Conservation (phyloP, 2,329 filamentous ascomycete genomes). For the Coniochaeta sp. region DNA sequence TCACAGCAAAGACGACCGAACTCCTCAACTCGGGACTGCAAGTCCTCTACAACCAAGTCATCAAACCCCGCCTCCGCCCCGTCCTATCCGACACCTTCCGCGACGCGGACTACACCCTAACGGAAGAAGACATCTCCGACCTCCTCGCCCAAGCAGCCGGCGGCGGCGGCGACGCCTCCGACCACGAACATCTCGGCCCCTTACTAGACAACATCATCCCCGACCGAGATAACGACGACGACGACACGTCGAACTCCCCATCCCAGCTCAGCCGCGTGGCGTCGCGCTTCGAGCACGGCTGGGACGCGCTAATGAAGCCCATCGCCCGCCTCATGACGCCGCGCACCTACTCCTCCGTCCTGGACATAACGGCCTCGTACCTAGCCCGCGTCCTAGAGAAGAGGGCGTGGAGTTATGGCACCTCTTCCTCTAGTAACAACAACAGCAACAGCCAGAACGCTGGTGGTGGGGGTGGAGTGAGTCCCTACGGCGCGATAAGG, state of each 20-base stretch:
- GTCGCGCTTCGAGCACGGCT: conserved; percentile 74
- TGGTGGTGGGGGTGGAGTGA: conserved; percentile 54
- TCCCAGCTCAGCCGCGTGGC: conserved; percentile 60
- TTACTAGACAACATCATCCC: background rate
- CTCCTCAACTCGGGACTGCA: conserved; percentile 77
- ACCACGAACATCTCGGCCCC: background rate
- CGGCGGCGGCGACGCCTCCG: conserved; percentile 32
- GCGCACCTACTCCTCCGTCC: conserved; percentile 66
- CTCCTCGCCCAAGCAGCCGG: conserved; percentile 44
- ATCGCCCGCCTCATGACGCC: conserved; percentile 78
- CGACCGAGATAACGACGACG: background rate
- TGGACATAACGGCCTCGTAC: conserved; percentile 66
- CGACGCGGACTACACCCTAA: conserved; percentile 77
- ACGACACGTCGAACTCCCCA: conserved; percentile 34
- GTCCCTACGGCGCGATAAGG: conserved; percentile 72
- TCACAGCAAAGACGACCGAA: conserved; percentile 72
- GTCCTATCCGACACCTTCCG: conserved; percentile 85
- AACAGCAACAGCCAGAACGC: no score
- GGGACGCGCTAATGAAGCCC: conserved; percentile 79
- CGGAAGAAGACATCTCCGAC: conserved; percentile 53
- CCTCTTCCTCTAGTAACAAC: background rate
- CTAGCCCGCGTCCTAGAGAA: conserved; percentile 79
- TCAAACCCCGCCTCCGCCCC: conserved; percentile 77
- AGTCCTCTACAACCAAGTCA: conserved; percentile 80
- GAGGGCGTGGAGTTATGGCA: conserved; percentile 69